Conservation (phyloP, 2,329 filamentous ascomycete genomes). For the Sporothrix humicola region DNA sequence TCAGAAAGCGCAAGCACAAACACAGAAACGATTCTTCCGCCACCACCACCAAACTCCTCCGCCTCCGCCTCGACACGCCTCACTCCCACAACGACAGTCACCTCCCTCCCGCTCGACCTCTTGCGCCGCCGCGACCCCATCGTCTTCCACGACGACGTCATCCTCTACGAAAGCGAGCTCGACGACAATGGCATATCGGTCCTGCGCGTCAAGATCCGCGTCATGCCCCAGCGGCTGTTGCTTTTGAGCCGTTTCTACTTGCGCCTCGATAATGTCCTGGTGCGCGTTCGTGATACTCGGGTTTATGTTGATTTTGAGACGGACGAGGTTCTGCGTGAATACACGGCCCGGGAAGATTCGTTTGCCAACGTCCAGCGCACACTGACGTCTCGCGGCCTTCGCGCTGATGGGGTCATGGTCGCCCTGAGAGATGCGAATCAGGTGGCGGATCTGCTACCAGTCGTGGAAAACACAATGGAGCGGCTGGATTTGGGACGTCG, state of each 20-base stretch:
- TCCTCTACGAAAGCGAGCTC: slow-evolving; percentile 95
- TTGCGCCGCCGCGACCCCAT: slow-evolving; percentile 91
- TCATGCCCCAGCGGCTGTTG: slow-evolving; percentile 88
- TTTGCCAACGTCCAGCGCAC: slow-evolving; percentile 75
- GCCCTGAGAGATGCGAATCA: slow-evolving; percentile 81
- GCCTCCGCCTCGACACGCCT: not conserved
- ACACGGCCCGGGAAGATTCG: slow-evolving; percentile 81
- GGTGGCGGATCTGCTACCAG: slow-evolving; percentile 70
- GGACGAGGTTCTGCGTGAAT: slow-evolving; percentile 83
- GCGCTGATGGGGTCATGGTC: slow-evolving; percentile 75
- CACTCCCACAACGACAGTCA: not conserved
- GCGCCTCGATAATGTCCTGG: slow-evolving; percentile 86
- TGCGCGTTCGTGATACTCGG: slow-evolving; percentile 86
- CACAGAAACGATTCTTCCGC: not conserved
- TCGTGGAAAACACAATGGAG: slow-evolving; percentile 73
- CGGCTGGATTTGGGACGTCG: slow-evolving; percentile 38
- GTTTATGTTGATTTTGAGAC: slow-evolving; percentile 88
- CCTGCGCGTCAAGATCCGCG: slow-evolving; percentile 86
- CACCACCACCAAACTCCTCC: not conserved
- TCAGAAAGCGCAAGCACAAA: not conserved
- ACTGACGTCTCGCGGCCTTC: slow-evolving; percentile 53
- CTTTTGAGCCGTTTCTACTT: slow-evolving; percentile 88
- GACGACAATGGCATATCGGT: slow-evolving; percentile 96
- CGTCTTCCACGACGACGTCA: slow-evolving; percentile 93
- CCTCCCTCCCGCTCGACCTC: slow-evolving; percentile 77